These are phyloP conservation scores for Lablab purpureus DNA, from an alignment of 306 rosid species.

Conservation along the genomic window DNA sequence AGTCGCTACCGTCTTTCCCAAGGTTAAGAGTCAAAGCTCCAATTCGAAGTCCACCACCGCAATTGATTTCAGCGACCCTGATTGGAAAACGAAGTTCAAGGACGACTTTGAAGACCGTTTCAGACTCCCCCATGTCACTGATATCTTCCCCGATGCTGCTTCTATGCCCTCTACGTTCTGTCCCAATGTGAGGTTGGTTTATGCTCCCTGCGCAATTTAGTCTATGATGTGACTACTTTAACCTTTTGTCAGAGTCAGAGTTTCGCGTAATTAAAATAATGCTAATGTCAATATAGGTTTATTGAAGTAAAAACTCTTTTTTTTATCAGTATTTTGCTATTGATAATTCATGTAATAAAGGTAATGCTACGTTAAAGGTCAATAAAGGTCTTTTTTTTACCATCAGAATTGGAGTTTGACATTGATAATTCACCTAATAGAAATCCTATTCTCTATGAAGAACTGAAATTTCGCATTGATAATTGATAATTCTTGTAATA, in stretches of 20 bases:
- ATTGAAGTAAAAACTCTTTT: no score
- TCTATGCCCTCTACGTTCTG: constrained; percentile 91
- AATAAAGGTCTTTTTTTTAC: no score
- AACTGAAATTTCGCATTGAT: no score
- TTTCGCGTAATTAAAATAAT: background rate
- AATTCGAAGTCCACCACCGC: background rate
- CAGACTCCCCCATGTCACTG: constrained; percentile 81
- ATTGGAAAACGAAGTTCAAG: constrained; percentile 81
- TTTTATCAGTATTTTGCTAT: no score
- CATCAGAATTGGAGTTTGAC: background rate
- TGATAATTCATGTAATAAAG: no score
- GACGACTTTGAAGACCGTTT: constrained; percentile 76
- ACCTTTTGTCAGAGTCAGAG: background rate
- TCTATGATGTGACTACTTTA: background rate
- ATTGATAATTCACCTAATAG: background rate
- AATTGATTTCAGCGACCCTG: constrained; percentile 79
- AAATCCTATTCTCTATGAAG: no score
- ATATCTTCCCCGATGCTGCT: constrained; percentile 60
- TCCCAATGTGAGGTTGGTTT: constrained; percentile 75
- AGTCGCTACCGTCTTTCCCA: constrained; percentile 43
- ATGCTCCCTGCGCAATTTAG: background rate
- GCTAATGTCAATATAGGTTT: background rate
- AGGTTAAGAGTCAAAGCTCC: constrained; percentile 46
- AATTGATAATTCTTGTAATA: background rate
- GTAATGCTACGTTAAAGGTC: no score